Evolutionary conservation across 176 grass and related monocot species (phyloP).

Genomic region (Poa pratensis): DNA sequence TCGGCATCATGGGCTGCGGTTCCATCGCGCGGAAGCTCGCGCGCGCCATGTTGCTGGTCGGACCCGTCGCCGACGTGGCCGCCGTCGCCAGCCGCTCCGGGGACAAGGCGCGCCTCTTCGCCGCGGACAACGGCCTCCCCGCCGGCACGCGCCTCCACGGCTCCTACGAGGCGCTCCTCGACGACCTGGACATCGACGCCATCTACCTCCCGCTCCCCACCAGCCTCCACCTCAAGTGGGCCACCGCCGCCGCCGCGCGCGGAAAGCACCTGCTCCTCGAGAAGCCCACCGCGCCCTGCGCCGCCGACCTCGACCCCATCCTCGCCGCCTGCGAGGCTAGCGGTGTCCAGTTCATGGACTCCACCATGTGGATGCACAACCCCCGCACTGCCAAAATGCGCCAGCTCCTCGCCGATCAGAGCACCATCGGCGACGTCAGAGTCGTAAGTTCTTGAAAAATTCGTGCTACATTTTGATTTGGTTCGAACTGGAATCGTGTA

Average conservation of each 20-base stretch:
- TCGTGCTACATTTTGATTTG: not conserved
- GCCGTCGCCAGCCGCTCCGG: constrained; percentile 61
- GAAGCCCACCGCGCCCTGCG: constrained; percentile 80
- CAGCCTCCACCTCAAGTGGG: constrained; percentile 77
- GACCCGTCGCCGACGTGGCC: no score
- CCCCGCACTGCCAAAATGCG: constrained; percentile 84
- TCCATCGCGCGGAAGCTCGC: constrained; percentile 74
- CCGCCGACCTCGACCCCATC: constrained; percentile 68
- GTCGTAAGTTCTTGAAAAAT: constrained; percentile 43
- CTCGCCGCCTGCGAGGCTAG: constrained; percentile 59
- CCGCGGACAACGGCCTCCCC: constrained; percentile 56
- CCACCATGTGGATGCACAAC: constrained; percentile 96
- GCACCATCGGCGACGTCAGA: constrained; percentile 62
- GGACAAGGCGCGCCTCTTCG: constrained; percentile 74
- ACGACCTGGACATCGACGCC: constrained; percentile 68
- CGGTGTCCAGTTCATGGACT: constrained; percentile 85
- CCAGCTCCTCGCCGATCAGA: constrained; percentile 64
- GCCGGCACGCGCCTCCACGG: constrained; percentile 50
- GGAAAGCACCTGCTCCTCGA: constrained; percentile 88
- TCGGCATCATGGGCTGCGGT: constrained; percentile 87
- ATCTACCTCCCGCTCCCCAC: constrained; percentile 87
- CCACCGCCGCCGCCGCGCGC: constrained; percentile 59
- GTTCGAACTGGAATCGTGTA: not conserved
- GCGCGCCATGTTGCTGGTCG: constrained; percentile 65
- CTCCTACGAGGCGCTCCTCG: constrained; percentile 77